These are phyloP conservation scores for Hypoxylon cercidicola DNA, from an alignment of 495 filamentous ascomycete genomes.

Conservation along the genomic window DNA sequence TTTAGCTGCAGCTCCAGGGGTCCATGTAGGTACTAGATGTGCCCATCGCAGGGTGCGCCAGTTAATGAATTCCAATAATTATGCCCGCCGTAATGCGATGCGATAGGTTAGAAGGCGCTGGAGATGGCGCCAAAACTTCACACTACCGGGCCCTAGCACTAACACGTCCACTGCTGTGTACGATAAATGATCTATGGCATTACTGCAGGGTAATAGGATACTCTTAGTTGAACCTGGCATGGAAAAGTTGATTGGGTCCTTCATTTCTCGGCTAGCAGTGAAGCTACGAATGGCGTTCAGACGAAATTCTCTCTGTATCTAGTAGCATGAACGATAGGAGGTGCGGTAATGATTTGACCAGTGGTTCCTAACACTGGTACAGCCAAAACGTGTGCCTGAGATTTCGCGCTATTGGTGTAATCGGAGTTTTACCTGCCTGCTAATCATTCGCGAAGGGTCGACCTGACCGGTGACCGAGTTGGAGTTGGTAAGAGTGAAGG, in stretches of 20 bases:
- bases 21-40: constrained; percentile 14
- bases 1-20: constrained; percentile 27
- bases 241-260: constrained; percentile 12
- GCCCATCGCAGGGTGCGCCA: constrained; percentile 17
- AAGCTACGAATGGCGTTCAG: constrained; percentile 11
- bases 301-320: background rate
- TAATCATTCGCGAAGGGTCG: constrained; percentile 13
- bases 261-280: constrained; percentile 5
- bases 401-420: constrained; percentile 17
- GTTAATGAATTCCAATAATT: constrained; percentile 15
- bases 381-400: constrained; percentile 3
- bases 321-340: constrained; percentile 15
- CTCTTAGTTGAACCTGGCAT: constrained; percentile 4
- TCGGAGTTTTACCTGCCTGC: constrained; percentile 22
- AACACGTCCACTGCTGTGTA: background rate
- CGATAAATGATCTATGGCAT: constrained; percentile 20
- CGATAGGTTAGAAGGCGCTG: constrained; percentile 18
- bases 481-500: constrained; percentile 5
- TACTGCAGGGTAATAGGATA: background rate
- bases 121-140: constrained; percentile 10
- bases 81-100: constrained; percentile 21
- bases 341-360: constrained; percentile 3
- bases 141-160: no score
- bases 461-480: background rate
- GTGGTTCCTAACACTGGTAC: background rate